Evolutionary conservation across 257 asterid species (phyloP).

Genomic region (Capsicum rhomboideum): DNA sequence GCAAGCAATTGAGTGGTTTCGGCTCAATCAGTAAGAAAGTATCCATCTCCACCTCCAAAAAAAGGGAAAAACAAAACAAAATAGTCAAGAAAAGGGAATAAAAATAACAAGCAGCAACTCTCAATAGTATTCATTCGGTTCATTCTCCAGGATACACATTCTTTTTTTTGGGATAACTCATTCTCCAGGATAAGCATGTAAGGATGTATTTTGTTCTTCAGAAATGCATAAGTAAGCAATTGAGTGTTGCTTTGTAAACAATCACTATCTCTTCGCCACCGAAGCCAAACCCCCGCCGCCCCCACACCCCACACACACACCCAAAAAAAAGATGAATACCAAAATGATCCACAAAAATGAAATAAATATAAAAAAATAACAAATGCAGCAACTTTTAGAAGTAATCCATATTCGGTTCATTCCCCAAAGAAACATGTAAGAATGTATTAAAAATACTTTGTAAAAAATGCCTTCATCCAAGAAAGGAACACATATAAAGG

Average conservation of each 20-base stretch:
- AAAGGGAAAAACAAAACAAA: background rate
- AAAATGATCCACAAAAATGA: background rate
- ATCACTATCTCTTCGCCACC: background rate
- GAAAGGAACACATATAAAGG: background rate
- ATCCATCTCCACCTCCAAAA: background rate
- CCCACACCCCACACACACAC: no score
- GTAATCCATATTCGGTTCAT: background rate
- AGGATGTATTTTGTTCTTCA: constrained; percentile 10
- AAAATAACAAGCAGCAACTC: background rate
- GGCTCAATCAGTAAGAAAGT: background rate
- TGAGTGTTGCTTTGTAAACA: background rate
- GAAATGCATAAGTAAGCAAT: background rate
- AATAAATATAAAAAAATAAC: background rate
- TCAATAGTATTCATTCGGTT: background rate
- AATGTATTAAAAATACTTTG: background rate
- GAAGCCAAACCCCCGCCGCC: no score
- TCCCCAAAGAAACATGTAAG: background rate
- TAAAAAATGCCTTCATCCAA: background rate
- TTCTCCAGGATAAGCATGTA: background rate
- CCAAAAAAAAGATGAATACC: background rate
- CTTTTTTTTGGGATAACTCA: background rate
- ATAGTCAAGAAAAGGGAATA: background rate
- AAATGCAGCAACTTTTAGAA: background rate
- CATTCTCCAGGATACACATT: background rate
- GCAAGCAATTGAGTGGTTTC: background rate